Evolutionary conservation across 108 stramenopile species (phyloP).

Genomic region (Discostella stelligeroides): DNA sequence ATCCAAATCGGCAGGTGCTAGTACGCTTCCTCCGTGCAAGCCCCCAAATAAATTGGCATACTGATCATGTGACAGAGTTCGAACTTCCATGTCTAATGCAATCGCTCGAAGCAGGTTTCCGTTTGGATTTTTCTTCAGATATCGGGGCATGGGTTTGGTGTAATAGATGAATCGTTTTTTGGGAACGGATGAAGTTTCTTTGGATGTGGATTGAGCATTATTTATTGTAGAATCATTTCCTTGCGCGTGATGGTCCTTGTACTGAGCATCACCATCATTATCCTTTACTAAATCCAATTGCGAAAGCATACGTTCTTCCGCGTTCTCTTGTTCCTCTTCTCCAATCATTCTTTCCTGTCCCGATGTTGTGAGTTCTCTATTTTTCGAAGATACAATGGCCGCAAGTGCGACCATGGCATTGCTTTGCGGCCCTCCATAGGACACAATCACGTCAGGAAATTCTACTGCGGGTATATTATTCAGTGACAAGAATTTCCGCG

Average conservation of each 20-base stretch:
- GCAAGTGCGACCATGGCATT: conserved; percentile 95
- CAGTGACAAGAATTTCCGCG: conserved; percentile 74
- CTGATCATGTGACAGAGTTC: conserved; percentile 68
- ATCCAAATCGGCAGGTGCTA: conserved; percentile 58
- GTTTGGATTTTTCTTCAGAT: conserved; percentile 77
- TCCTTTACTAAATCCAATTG: conserved; percentile 31
- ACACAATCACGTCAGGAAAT: conserved; percentile 79
- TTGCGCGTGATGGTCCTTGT: not conserved
- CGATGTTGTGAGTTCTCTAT: conserved; percentile 47
- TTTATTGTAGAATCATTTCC: not conserved
- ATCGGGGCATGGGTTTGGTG: conserved; percentile 87
- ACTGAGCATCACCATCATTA: conserved; percentile 7
- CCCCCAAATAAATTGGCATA: conserved; percentile 77
- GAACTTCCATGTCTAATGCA: conserved; percentile 84
- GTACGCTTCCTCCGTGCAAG: conserved; percentile 55
- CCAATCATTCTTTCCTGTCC: no score
- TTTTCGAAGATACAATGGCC: conserved; percentile 77
- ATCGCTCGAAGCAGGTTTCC: conserved; percentile 86
- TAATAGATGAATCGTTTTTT: conserved; percentile 84
- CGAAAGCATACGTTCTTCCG: conserved; percentile 14
- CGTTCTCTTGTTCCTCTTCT: conserved; percentile 6
- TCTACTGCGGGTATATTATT: conserved; percentile 55
- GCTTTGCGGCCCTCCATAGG: conserved; percentile 91
- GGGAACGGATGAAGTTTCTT: no score
- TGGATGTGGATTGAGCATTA: not conserved